Evolutionary conservation across 2,329 filamentous ascomycete species (phyloP).

Genomic region (Bimuria novae-zelandiae): DNA sequence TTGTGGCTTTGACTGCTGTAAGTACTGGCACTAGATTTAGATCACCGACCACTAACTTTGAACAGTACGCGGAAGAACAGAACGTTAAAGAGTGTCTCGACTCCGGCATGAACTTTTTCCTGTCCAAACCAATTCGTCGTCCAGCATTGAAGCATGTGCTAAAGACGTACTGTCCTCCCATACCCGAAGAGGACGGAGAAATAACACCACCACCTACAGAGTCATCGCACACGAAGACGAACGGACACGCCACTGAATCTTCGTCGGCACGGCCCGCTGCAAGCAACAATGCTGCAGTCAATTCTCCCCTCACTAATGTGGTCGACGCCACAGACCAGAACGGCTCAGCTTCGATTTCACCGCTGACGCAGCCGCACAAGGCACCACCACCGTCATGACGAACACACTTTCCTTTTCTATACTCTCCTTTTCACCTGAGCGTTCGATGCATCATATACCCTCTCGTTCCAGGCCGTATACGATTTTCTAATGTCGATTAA

Average conservation of each 20-base stretch:
- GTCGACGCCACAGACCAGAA: not conserved
- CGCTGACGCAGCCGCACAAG: slow-evolving; percentile 2
- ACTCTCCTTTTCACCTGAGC: not conserved
- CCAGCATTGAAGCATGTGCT: slow-evolving; percentile 85
- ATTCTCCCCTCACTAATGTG: not conserved
- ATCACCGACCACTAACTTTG: not conserved
- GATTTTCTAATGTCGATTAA: slow-evolving; percentile 2
- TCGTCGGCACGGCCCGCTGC: not conserved
- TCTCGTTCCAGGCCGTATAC: not conserved
- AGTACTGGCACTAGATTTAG: slow-evolving; percentile 47
- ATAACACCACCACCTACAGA: slow-evolving; percentile 20
- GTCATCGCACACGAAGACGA: not conserved
- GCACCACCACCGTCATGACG: not conserved
- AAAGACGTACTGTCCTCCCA: slow-evolving; percentile 79
- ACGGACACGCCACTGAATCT: not conserved
- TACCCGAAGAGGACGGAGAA: slow-evolving; percentile 66
- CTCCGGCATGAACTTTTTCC: slow-evolving; percentile 89
- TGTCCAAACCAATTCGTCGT: slow-evolving; percentile 76
- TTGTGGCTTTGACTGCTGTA: slow-evolving; percentile 87
- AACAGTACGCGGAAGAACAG: slow-evolving; percentile 12
- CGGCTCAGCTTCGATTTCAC: slow-evolving; percentile 8
- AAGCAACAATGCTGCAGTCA: not conserved
- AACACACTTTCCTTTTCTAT: not conserved
- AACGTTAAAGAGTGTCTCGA: slow-evolving; percentile 63
- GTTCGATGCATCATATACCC: slow-evolving; percentile 1